Evolutionary conservation across 2,329 filamentous ascomycete genomes (phyloP).

Genomic region (Ceratocystis destructans): DNA sequence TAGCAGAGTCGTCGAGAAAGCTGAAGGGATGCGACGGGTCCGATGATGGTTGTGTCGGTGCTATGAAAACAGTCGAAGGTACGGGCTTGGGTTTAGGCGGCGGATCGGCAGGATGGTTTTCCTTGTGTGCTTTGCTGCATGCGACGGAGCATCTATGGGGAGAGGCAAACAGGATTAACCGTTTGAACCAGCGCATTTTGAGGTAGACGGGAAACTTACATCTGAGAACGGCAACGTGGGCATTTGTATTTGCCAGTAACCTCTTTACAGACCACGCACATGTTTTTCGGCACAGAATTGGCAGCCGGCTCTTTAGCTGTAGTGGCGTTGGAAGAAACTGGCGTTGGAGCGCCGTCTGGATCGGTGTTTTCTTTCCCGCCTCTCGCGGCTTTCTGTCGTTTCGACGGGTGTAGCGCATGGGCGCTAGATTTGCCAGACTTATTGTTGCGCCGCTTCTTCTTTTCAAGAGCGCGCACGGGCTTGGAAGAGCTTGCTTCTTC

Average conservation of each 20-base stretch:
- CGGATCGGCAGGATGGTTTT: constrained; percentile 34
- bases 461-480: constrained; percentile 13
- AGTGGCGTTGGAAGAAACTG: background rate
- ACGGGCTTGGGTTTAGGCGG: constrained; percentile 24
- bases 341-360: background rate
- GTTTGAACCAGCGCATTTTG: constrained; percentile 9
- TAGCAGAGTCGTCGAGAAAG: constrained; percentile 37
- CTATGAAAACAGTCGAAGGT: constrained; percentile 17
- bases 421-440: constrained; percentile 4
- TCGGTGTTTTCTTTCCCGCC: background rate
- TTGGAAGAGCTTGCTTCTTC: constrained; percentile 14
- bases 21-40: constrained; percentile 34
- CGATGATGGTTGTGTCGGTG: constrained; percentile 14
- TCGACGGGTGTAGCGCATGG: background rate
- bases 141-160: constrained; percentile 41
- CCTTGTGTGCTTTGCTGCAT: constrained; percentile 41
- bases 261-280: constrained; percentile 40
- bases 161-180: constrained; percentile 15
- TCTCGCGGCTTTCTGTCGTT: background rate
- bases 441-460: constrained; percentile 14
- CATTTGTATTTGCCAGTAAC: constrained; percentile 49
- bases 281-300: background rate
- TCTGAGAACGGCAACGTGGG: constrained; percentile 42
- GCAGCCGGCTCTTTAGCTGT: background rate
- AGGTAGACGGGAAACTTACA: constrained; percentile 33